phyloP scores from a whole-genome alignment of 2,329 filamentous ascomycete species.

The Fusarium napiforme region DNA sequence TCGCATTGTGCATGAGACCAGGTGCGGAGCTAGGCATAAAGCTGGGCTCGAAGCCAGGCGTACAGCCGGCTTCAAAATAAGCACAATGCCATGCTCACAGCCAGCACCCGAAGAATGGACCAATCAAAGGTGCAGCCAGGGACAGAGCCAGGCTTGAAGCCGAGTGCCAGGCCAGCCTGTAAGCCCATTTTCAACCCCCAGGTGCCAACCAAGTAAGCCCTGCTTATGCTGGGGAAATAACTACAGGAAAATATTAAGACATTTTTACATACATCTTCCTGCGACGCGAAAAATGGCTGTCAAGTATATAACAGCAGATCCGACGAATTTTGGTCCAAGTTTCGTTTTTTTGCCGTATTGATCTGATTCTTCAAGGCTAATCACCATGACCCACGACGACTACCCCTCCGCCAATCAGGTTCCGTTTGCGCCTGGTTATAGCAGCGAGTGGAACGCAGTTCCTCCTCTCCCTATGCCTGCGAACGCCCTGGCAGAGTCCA shows the following conservation, averaged over 20 bases:
- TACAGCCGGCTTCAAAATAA: not conserved
- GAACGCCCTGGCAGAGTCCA: not conserved
- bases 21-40: not conserved
- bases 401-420: not conserved
- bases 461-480: not conserved
- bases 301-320: not conserved
- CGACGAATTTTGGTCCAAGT: not conserved
- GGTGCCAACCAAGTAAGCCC: not conserved
- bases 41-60: not conserved
- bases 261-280: fast-evolving
- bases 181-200: not conserved
- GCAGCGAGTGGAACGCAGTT: not conserved
- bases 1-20: not conserved
- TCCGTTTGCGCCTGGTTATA: not conserved
- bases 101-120: fast-evolving
- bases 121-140: not conserved
- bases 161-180: not conserved
- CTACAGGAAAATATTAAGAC: fast-evolving
- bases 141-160: not conserved
- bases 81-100: fast-evolving
- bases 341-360: not conserved
- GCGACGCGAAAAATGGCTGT: fast-evolving
- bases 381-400: not conserved
- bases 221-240: fast-evolving
- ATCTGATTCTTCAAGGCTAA: not conserved